These are phyloP conservation scores for Pseudogymnoascus sp. DNA, from an alignment of 2,329 filamentous ascomycete genomes.

Conservation along the genomic window DNA sequence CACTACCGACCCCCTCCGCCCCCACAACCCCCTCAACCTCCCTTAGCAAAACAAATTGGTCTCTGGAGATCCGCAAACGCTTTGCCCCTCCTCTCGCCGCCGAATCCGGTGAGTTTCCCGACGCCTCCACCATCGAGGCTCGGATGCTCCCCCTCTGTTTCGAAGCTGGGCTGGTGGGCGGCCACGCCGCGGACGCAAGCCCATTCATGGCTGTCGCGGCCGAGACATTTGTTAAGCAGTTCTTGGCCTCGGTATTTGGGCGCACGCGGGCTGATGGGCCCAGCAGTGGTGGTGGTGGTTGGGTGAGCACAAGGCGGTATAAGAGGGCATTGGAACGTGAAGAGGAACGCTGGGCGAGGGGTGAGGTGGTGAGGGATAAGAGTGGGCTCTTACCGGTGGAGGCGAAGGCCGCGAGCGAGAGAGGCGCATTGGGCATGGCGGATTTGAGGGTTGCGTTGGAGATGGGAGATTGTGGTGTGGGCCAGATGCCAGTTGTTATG, in stretches of 20 bases:
- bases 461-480: slow-evolving; percentile 67
- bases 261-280: slow-evolving; percentile 59
- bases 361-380: slow-evolving; percentile 67
- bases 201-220: slow-evolving; percentile 59
- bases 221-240: slow-evolving; percentile 61
- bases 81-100: slow-evolving; percentile 57
- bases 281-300: slow-evolving; percentile 56
- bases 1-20: not conserved
- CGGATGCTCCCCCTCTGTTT: slow-evolving; percentile 64
- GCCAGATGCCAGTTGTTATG: slow-evolving; percentile 68
- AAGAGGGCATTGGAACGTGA: slow-evolving; percentile 66
- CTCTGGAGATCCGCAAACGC: slow-evolving; percentile 60
- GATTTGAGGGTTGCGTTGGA: slow-evolving; percentile 72
- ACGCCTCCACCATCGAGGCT: slow-evolving; percentile 53
- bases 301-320: slow-evolving; percentile 76
- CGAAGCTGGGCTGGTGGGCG: slow-evolving; percentile 53
- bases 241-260: slow-evolving; percentile 55
- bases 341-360: slow-evolving; percentile 64
- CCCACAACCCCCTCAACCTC: not conserved
- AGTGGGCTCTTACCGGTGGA: slow-evolving; percentile 75
- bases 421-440: slow-evolving; percentile 66
- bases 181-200: slow-evolving; percentile 53
- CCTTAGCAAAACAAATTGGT: slow-evolving; percentile 44
- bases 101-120: slow-evolving; percentile 64
- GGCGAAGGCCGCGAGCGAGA: slow-evolving; percentile 64